A percentile compares a stretch with the other conserved stretches of the same genome.
Conservation (phyloP, 1,284 basidiomycete genomes). For the Ganoderma leucocontextum region DNA sequence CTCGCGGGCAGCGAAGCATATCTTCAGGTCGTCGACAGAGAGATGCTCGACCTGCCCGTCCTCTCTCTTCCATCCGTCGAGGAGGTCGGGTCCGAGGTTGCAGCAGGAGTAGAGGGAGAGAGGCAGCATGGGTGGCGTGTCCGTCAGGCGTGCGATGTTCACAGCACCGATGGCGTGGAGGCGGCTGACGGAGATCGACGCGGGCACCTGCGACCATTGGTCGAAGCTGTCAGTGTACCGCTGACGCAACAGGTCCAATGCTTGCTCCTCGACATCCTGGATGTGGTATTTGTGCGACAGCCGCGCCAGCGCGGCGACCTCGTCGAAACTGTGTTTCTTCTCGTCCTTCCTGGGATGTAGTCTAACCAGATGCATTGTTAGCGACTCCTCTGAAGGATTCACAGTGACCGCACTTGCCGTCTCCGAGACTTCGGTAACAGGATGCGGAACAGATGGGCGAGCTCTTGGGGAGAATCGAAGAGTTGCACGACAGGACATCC, state of each 20-base stretch:
- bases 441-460: slow-evolving; percentile 20
- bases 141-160: slow-evolving; percentile 19
- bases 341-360: background rate
- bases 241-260: background rate
- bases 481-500: slow-evolving; percentile 26
- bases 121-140: slow-evolving; percentile 11
- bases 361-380: too few species aligned
- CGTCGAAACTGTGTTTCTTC: background rate
- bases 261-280: slow-evolving; percentile 10
- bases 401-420: background rate
- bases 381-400: too few species aligned
- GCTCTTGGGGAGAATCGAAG: slow-evolving; percentile 19
- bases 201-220: background rate
- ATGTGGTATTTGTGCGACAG: slow-evolving; percentile 25
- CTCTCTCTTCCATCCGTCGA: slow-evolving; percentile 7
- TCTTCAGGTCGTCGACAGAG: slow-evolving; percentile 3
- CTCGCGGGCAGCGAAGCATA: slow-evolving; percentile 5
- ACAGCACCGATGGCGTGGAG: slow-evolving; percentile 12
- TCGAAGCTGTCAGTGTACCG: background rate
- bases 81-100: background rate
- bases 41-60: slow-evolving; percentile 9
- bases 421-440: slow-evolving; percentile 7
- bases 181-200: background rate
- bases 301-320: slow-evolving; percentile 4
- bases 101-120: slow-evolving; percentile 7